A percentile compares a stretch with the other conserved stretches of the same genome.
Conservation (phyloP, 352 stramenopile species). For the Globisporangium camurandrum region DNA sequence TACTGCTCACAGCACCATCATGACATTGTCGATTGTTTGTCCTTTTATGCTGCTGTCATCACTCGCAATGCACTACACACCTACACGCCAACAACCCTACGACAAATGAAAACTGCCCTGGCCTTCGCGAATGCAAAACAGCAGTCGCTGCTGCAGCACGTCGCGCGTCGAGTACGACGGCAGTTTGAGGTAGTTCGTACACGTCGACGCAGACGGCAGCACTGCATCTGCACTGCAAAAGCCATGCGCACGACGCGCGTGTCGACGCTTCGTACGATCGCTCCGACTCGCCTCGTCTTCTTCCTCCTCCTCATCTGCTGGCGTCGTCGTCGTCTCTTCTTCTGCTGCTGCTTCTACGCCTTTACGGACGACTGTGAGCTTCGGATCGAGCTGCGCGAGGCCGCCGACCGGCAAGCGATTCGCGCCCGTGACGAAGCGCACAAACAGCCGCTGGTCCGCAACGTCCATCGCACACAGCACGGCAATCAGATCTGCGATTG, state of each 20-base stretch:
- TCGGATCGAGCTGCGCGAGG: constrained; percentile 67
- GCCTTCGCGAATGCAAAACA: constrained; percentile 82
- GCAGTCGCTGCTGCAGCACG: constrained; percentile 56
- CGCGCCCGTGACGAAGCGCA: constrained; percentile 86
- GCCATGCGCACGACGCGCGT: too few relatives aligned
- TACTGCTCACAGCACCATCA: too few relatives aligned
- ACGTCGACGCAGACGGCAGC: constrained; percentile 83
- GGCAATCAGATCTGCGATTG: constrained; percentile 68
- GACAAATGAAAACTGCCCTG: constrained; percentile 83
- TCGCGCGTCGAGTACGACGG: constrained; percentile 83
- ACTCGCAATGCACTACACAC: too few relatives aligned
- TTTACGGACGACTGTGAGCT: constrained; percentile 87
- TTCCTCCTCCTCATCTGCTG: constrained; percentile 3
- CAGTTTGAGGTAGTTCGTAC: constrained; percentile 89
- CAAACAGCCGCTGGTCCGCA: constrained; percentile 75
- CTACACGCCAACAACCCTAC: too few relatives aligned
- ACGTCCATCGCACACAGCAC: constrained; percentile 64
- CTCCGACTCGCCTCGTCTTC: constrained; percentile 9
- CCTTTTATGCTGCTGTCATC: too few relatives aligned
- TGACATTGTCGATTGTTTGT: too few relatives aligned
- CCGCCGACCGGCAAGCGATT: constrained; percentile 82
- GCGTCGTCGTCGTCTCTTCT: too few relatives aligned
- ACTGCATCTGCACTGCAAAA: constrained; percentile 30
- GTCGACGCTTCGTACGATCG: too few relatives aligned
- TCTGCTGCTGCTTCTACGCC: constrained; percentile 19